Conservation (phyloP, 345 rosid genomes). For the Syzygium aromaticum region DNA sequence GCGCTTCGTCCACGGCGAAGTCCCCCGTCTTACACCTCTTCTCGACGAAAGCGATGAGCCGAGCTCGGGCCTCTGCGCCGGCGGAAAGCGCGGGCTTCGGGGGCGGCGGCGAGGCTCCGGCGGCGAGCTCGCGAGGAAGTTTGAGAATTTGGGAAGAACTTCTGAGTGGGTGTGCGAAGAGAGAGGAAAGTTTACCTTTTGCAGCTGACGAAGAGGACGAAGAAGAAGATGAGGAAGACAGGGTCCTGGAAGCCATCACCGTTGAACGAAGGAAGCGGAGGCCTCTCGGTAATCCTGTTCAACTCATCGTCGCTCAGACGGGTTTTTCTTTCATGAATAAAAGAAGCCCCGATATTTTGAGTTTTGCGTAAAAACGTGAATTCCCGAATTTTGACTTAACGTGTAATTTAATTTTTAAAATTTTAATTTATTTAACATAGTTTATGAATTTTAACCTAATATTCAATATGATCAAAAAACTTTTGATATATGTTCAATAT, state of each 20-base stretch:
- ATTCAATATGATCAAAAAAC: too few species aligned
- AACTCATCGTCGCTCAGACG: background rate
- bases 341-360: too few species aligned
- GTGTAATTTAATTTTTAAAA: too few species aligned
- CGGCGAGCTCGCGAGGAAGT: background rate
- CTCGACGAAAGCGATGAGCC: background rate
- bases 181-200: conserved; percentile 8
- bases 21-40: conserved; percentile 6
- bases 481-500: too few species aligned
- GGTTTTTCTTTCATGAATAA: background rate
- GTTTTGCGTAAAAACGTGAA: too few species aligned
- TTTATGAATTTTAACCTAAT: too few species aligned
- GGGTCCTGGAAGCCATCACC: background rate
- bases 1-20: conserved; percentile 12
- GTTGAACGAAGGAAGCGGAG: background rate
- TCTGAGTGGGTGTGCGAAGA: background rate
- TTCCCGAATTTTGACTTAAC: too few species aligned
- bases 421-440: too few species aligned
- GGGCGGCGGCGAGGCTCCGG: background rate
- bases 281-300: background rate
- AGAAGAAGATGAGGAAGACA: background rate
- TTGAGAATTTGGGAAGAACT: background rate
- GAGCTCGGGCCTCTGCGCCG: background rate
- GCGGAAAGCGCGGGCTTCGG: background rate
- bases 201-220: background rate